Conservation (phyloP, 2,329 filamentous ascomycete species). For the Xylariaceae sp. region DNA sequence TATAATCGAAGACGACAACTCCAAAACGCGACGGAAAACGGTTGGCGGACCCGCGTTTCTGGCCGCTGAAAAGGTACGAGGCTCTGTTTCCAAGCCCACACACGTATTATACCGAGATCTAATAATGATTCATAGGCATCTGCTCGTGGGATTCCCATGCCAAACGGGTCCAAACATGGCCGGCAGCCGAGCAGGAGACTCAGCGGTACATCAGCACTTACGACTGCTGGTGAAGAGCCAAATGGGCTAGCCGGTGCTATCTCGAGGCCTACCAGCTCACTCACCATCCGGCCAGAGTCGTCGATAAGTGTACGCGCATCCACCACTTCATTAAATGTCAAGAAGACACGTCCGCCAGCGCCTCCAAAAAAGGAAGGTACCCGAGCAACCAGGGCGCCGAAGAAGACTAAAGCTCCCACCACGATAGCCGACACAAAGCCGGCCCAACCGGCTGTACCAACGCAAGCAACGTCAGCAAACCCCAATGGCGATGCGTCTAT, state of each 20-base stretch:
- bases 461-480: conserved; percentile 11
- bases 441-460: conserved; percentile 8
- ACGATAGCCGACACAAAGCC: conserved; percentile 13
- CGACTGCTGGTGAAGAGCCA: conserved; percentile 33
- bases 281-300: conserved; percentile 46
- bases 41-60: conserved; percentile 56
- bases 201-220: conserved; percentile 49
- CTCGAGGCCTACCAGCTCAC: conserved; percentile 44
- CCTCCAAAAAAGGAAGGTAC: conserved; percentile 48
- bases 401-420: conserved; percentile 38
- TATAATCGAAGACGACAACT: conserved; percentile 55
- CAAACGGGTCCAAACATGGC: conserved; percentile 32
- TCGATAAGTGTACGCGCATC: conserved; percentile 45
- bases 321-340: conserved; percentile 50
- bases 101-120: conserved; percentile 8
- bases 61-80: conserved; percentile 46
- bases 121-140: conserved; percentile 34
- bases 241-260: conserved; percentile 15
- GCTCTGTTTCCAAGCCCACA: conserved; percentile 12
- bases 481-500: conserved; percentile 5
- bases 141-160: conserved; percentile 38
- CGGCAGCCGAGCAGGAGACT: conserved; percentile 49
- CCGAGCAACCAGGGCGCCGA: conserved; percentile 39
- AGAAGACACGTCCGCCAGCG: conserved; percentile 60
- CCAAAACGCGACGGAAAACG: conserved; percentile 62